phyloP scores from a whole-genome alignment of 1,284 basidiomycete species.

The Sphaerobolus stellatus region DNA sequence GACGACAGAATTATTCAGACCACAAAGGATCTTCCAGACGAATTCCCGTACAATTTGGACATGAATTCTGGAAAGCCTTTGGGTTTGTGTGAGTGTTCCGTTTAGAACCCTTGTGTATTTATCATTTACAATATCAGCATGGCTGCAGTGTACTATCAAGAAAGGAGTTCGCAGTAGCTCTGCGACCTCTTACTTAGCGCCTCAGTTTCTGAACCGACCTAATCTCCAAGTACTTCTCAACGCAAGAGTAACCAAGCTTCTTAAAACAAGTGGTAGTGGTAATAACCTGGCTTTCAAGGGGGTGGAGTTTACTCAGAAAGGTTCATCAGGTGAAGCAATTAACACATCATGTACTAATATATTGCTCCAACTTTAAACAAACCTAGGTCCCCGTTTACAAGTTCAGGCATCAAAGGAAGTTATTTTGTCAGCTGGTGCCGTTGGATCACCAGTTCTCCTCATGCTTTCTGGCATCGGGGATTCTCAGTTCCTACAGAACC shows the following conservation, averaged over 20 bases:
- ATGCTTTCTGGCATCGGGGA: conserved; percentile 39
- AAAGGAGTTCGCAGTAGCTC: conserved; percentile 16
- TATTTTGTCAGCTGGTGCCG: conserved; percentile 32
- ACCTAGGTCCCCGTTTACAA: too few species aligned
- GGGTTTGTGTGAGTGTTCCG: conserved; percentile 17
- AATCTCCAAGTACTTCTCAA: conserved; percentile 46
- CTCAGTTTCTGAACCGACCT: conserved; percentile 23
- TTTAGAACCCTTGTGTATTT: background rate
- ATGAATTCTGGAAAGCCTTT: conserved; percentile 22
- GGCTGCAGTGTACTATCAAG: conserved; percentile 18
- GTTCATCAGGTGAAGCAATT: too few species aligned
- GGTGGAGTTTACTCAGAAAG: too few species aligned
- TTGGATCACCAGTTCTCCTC: conserved; percentile 37
- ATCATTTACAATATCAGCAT: conserved; percentile 9
- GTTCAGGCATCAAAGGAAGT: conserved; percentile 5
- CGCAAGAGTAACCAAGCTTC: conserved; percentile 33
- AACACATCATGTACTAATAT: too few species aligned
- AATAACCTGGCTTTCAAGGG: too few species aligned
- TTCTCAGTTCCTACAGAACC: conserved; percentile 21
- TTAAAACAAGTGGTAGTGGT: too few species aligned
- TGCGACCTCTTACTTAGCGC: conserved; percentile 22
- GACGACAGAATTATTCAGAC: conserved; percentile 16
- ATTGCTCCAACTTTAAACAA: too few species aligned
- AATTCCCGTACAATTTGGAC: conserved; percentile 24
- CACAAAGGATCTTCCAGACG: conserved; percentile 7